Evolutionary conservation across 371 early-diverging fungal species (phyloP).

Genomic region (Dinochytrium kinnereticum): DNA sequence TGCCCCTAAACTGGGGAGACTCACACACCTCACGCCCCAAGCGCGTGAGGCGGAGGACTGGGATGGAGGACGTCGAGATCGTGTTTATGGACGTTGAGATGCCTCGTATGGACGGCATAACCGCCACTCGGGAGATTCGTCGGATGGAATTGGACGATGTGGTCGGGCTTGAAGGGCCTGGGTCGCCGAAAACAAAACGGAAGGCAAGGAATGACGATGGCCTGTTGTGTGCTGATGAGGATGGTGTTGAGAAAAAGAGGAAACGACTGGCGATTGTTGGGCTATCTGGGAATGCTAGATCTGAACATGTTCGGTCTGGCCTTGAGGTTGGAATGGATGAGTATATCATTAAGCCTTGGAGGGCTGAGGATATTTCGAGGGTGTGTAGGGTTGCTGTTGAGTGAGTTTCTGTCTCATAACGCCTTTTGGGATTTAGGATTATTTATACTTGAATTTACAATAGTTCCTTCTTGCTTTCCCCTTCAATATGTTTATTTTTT

Average conservation of each 20-base stretch:
- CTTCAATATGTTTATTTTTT: too few relatives aligned
- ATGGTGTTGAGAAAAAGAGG: background rate
- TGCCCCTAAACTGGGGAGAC: too few relatives aligned
- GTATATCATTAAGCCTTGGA: conserved; percentile 24
- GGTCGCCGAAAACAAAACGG: too few relatives aligned
- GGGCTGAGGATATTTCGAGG: conserved; percentile 13
- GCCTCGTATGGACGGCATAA: conserved; percentile 25
- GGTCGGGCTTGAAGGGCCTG: too few relatives aligned
- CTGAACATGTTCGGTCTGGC: conserved; percentile 3
- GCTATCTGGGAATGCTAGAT: conserved; percentile 15
- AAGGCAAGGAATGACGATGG: background rate
- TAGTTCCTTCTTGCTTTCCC: too few relatives aligned
- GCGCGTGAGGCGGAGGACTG: background rate
- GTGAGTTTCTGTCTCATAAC: too few relatives aligned
- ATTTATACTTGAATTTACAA: too few relatives aligned
- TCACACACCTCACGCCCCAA: background rate
- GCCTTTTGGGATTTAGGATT: too few relatives aligned
- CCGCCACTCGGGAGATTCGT: conserved; percentile 18
- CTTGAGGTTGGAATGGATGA: conserved; percentile 23
- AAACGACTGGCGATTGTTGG: conserved; percentile 12
- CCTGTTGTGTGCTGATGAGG: background rate
- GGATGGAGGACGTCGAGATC: conserved; percentile 10
- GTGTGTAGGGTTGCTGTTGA: conserved; percentile 8
- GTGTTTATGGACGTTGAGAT: conserved; percentile 25
- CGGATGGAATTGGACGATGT: background rate